Conservation (phyloP, 2,329 filamentous ascomycete genomes). For the Thermomyces lanuginosus region DNA sequence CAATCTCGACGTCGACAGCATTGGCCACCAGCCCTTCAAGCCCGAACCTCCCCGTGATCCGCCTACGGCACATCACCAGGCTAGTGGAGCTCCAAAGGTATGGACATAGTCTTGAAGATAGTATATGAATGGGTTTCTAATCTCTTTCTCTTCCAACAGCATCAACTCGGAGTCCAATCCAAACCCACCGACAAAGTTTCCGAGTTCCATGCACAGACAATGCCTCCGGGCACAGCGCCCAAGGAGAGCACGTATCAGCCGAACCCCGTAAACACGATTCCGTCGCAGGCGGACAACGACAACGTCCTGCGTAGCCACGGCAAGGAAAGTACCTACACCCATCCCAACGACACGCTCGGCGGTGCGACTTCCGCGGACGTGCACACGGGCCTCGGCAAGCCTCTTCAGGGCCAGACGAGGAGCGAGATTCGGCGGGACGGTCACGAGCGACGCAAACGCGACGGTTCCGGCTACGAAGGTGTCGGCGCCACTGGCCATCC, state of each 20-base stretch:
- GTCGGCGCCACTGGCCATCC: slow-evolving; percentile 19
- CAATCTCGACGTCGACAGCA: slow-evolving; percentile 3
- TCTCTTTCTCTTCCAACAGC: slow-evolving; percentile 27
- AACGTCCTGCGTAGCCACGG: slow-evolving; percentile 24
- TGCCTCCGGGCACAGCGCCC: slow-evolving; percentile 49
- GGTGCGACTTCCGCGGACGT: slow-evolving; percentile 40
- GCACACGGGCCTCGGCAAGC: slow-evolving; percentile 38
- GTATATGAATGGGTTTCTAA: not conserved
- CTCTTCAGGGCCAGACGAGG: slow-evolving; percentile 33
- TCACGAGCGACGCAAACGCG: slow-evolving; percentile 25
- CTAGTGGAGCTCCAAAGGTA: not conserved
- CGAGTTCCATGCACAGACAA: slow-evolving; percentile 47
- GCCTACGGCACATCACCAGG: slow-evolving; percentile 2
- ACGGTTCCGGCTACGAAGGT: slow-evolving; percentile 28
- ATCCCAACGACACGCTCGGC: slow-evolving; percentile 31
- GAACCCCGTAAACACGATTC: slow-evolving; percentile 21
- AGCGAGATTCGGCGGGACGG: slow-evolving; percentile 34
- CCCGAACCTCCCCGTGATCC: slow-evolving; percentile 4
- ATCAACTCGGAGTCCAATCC: slow-evolving; percentile 45
- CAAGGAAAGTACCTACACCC: slow-evolving; percentile 26
- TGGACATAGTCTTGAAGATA: slow-evolving; percentile 1
- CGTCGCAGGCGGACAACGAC: slow-evolving; percentile 26
- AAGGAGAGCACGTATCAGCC: slow-evolving; percentile 31
- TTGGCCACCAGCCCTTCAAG: slow-evolving; percentile 4
- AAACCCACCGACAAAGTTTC: slow-evolving; percentile 39